Evolutionary conservation across 805 yeast genomes (phyloP), one percentile per base, ranked within the genome.

Genomic region (Metschnikowia reukaufii): DNA sequence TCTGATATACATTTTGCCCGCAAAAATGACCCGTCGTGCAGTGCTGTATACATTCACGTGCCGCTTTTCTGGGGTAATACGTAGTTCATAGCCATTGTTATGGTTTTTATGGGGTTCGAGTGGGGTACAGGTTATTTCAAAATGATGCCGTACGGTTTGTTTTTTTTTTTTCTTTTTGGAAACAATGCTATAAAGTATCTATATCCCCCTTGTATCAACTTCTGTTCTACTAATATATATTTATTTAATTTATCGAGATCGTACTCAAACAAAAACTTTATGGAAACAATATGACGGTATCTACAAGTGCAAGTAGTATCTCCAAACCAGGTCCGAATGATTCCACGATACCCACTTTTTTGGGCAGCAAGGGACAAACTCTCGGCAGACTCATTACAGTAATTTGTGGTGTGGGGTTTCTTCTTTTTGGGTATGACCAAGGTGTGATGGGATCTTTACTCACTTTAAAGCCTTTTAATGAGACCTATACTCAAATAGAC

Each of bases 391-490:
- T 48, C 36, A 50, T 54, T 17, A 50, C 58, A 6, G 20, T 50
- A 2, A 42, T 54, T 19, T 54, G 58, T 23, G 55, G 58, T 2
- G 58, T 47, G 5, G 57, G 57, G 1, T 54, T 70, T 40, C 66
- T 70, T 44, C 64, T 70, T 50, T 68, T 70, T 45, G 77, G 77
- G 20, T 50, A 50, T 48, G 77, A 72, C 51, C 76, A 71, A 49
- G 77, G 76, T 38, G 65, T 72, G 48, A 70, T 72, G 72, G 65
- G 63, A 5, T 51, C 58, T 30, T 58, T 59, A 39, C 54, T 59
- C 42, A 58, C 62, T 2, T 40, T 59, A 16, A 50, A 50, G 29
- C 49, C 59, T 12, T 59, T 59, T 32, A 50, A 49, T 23, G 40
- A 56, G 23, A 49, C 55, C 6, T 59, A 57, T 47, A 45, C 56